phyloP scores from a whole-genome alignment of 2,329 filamentous ascomycete genomes.

The Biscogniauxia mediterranea region DNA sequence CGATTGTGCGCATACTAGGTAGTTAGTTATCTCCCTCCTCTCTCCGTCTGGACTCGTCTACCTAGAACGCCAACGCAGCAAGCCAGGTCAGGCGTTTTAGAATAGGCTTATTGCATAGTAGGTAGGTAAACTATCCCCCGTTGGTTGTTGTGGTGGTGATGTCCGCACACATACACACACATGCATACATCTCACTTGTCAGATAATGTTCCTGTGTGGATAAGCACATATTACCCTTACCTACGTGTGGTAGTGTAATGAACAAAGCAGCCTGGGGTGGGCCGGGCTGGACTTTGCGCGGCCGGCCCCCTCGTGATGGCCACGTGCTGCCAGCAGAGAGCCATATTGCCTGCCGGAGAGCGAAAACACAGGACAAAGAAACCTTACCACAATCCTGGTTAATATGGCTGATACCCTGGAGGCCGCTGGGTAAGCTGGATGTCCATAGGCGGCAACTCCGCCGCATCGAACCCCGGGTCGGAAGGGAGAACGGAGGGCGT shows the following conservation, averaged over 20 bases:
- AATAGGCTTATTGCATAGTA: background rate
- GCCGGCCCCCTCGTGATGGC: background rate
- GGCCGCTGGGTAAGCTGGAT: background rate
- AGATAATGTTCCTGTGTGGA: background rate
- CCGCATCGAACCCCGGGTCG: background rate
- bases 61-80: background rate
- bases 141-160: background rate
- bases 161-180: background rate
- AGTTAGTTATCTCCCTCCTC: background rate
- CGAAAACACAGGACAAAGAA: background rate
- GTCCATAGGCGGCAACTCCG: background rate
- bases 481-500: background rate
- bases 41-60: background rate
- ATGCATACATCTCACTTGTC: background rate
- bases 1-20: background rate
- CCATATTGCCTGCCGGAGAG: background rate
- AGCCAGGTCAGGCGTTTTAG: background rate
- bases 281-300: background rate
- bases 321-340: background rate
- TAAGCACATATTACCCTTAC: background rate
- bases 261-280: too few relatives aligned
- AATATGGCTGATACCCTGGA: background rate
- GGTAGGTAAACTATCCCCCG: background rate
- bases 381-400: background rate
- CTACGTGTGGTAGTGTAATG: too few relatives aligned